phyloP scores from a whole-genome alignment of 352 stramenopile species.

The Phytophthora nicotianae region DNA sequence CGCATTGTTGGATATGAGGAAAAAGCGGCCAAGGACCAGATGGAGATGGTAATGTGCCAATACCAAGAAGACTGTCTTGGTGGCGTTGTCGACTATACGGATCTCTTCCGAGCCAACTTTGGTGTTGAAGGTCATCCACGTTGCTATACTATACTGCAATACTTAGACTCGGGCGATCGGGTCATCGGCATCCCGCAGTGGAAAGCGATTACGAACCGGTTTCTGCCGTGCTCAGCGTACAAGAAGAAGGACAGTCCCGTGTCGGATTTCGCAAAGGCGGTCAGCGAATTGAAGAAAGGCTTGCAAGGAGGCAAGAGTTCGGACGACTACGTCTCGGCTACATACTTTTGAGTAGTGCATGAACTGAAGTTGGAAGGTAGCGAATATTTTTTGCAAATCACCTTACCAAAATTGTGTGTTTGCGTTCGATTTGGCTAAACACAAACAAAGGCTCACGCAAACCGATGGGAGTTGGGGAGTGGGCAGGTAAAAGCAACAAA shows the following conservation, averaged over 20 bases:
- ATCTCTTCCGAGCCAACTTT: constrained; percentile 54
- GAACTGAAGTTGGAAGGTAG: background rate
- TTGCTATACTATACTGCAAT: constrained; percentile 51
- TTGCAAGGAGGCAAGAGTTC: background rate
- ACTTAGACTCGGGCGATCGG: constrained; percentile 35
- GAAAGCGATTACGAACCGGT: constrained; percentile 42
- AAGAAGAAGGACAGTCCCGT: background rate
- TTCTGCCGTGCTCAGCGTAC: constrained; percentile 37
- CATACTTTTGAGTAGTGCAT: background rate
- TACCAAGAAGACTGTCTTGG: constrained; percentile 60
- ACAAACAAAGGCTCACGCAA: too few species aligned
- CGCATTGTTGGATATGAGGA: constrained; percentile 50
- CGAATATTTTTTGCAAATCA: too few species aligned
- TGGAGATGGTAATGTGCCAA: constrained; percentile 60
- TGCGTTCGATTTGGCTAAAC: too few species aligned
- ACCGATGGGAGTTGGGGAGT: too few species aligned
- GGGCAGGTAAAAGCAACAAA: too few species aligned
- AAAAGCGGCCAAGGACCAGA: constrained; percentile 44
- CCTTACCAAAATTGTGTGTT: too few species aligned
- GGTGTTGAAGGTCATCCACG: constrained; percentile 49
- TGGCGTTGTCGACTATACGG: constrained; percentile 48
- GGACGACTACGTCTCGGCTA: background rate
- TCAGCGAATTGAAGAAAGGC: constrained; percentile 1
- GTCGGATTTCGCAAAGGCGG: constrained; percentile 11
- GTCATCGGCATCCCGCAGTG: constrained; percentile 60